Evolutionary conservation across 2,329 filamentous ascomycete species (phyloP), one percentile per base, ranked within the genome.

Genomic region (Penicillium sp.): DNA sequence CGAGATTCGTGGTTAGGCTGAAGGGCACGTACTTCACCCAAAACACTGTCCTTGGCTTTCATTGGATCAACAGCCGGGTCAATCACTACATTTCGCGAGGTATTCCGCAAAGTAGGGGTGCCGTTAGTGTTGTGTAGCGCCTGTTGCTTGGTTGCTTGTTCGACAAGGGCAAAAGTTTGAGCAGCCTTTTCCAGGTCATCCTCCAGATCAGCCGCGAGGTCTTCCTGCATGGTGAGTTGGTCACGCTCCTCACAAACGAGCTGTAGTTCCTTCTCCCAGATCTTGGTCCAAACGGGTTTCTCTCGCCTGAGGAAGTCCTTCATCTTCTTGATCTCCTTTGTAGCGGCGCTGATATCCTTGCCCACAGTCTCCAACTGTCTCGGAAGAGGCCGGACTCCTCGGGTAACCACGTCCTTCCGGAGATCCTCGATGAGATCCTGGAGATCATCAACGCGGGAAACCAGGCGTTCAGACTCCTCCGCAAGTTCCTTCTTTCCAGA

Each of bases 91-190:
- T 76, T 73, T 48, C 84, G 85, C n/a, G 86, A 86, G 5, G 83
- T 83, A 50, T 79, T 82, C 19, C 82, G 79, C 31, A 80, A 61
- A 11, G 81, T 79, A 58, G 77, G 76, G 47, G 69, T 72, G 53
- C 83, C 73, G 47, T 75, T 70, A 7, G 79, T 78, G 6, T 85
- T 85, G 75, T 96, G 92, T 78, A 96, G 72, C 59, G 86, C 91
- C 75, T 99, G 95, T 79, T 98, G 93, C 79, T 96, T 97, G n/a
- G 93, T 98, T 8, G 95, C 95, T 79, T 98, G 91, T 78, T 99
- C 95, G 17, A 99, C 95, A 0, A 99, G 86, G 26, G 92, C 91
- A 73, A 99, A 97, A 0, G 95, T 98, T 77, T 96, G 91, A 0
- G 89, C 88, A 1, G 94, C 93, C 80, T 98, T 97, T 75, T 98